Evolutionary conservation across 2,329 filamentous ascomycete species (phyloP), one percentile per base, ranked within the genome.

Genomic region (Phaeosphaeria sp.): DNA sequence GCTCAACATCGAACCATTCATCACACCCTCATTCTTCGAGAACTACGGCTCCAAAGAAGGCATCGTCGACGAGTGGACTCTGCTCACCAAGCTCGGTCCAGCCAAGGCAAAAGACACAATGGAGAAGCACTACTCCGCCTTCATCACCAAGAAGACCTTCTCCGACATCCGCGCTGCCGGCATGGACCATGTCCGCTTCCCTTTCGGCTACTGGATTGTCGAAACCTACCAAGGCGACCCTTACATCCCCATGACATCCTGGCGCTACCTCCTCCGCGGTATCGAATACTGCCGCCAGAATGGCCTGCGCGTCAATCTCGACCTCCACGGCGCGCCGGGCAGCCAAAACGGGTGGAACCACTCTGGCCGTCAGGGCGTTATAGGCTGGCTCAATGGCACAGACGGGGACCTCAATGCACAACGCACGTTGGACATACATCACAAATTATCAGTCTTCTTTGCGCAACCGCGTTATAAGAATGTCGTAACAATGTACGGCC

Each of bases 291-390:
- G 91, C 46, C 90, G 95, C 23, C 93, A 96, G 72, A 90, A 97
- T 75, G 95, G 95, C 0, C 82, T 99, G 4, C 90, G 95, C 1
- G 88, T 99, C 42, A 98, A 98, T 62, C 86, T 99, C 3, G 95
- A 99, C 75, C 80, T 97, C 4, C 95, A 99, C 78, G 93, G 85
- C n/a, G 82, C 95, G 0, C 94, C 94, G 0, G 95, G 95, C 0
- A 94, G 90, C 59, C 95, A 98, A 73, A 99, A 99, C 71, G 95
- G 95, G 1, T 98, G 94, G 94, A 97, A 97, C 69, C 95, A 99
- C 77, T 96, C 91, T 66, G 95, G 95, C 0, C 87, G 88, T 10
- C 89, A 90, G 74, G 94, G 95, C 1, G 60, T 79, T 1, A 94
- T 98, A 62, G 84, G 87, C 23, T 99, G 95, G 95, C 80, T 98